Evolutionary conservation across 129 eudicot species (phyloP), one percentile per base, ranked within the genome.

Genomic region (Heracleum sosnowskyi): DNA sequence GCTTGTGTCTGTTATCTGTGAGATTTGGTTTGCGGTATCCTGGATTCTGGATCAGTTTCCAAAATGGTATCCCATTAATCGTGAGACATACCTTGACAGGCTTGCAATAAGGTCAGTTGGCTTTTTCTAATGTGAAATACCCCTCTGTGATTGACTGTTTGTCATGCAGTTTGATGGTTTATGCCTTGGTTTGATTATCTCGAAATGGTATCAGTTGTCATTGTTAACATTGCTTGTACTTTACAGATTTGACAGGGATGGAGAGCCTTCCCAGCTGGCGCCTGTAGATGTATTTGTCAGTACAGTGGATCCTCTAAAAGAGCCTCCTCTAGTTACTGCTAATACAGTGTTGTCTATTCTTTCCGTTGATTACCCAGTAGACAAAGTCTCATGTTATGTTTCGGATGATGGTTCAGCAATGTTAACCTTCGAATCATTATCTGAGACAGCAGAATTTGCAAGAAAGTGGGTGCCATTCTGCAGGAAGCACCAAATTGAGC

Each of bases 11-110:
- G 92, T 92, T 29, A 92, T 92, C 40, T 92, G 97, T 85, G 97
- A 92, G 86, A 81, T 92, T 80, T 92, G 97, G 97, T 92, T 92
- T 75, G 97, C 95, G 0, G 79, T 92, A 70, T 92, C 97, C 31
- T 92, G 97, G 97, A 86, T 92, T 80, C 83, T 92, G 28, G 97
- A 92, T 89, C 96, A 92, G 77, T 92, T 92, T 83, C 97, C 96
- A 70, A 92, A 92, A 68, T 89, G 97, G 97, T 53, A 78, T 24
- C 97, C 97, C 20, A 84, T 92, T 80, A 87, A 92, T 73, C 97
- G 97, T 24, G 97, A 92, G 87, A 92, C 97, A 11, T 92, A 69
- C 86, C 91, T 92, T 34, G 96, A 92, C 76, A 84, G 97, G 84
- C 97, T 92, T 69, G 85, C 97, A 5, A 51, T 90, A 79, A 90